Percentiles rank a stretch among this genome's conserved stretches.
phyloP scores from a whole-genome alignment of 1,284 basidiomycete genomes.

The Chalciporus sp. region DNA sequence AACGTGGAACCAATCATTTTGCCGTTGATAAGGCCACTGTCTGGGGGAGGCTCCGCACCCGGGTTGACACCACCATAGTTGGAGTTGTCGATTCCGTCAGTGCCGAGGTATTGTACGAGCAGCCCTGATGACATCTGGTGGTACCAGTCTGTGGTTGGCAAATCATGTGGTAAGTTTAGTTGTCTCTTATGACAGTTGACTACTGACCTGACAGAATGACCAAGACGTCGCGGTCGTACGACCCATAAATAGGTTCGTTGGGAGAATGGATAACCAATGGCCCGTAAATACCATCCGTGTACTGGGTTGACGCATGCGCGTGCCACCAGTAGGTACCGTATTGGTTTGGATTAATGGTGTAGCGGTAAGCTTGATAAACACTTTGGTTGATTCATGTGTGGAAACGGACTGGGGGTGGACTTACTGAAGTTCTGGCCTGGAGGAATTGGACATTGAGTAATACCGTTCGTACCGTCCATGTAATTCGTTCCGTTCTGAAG shows the following conservation, averaged over 20 bases:
- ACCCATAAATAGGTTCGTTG: conserved; percentile 30
- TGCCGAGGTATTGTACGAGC: conserved; percentile 32
- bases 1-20: conserved; percentile 25
- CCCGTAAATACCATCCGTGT: conserved; percentile 37
- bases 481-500: conserved; percentile 38
- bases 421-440: conserved; percentile 37
- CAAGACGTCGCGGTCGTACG: conserved; percentile 30
- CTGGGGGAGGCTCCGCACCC: conserved; percentile 36
- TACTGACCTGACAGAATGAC: conserved; percentile 32
- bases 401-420: background rate
- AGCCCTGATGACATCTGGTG: conserved; percentile 33
- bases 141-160: conserved; percentile 31
- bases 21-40: conserved; percentile 37
- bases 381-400: conserved; percentile 6
- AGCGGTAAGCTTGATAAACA: conserved; percentile 25
- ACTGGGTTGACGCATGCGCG: conserved; percentile 35
- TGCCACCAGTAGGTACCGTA: conserved; percentile 38
- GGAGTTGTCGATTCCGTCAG: conserved; percentile 27
- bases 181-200: background rate
- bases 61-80: conserved; percentile 33
- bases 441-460: conserved; percentile 37
- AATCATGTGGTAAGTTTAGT: background rate
- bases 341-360: conserved; percentile 34
- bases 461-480: conserved; percentile 36
- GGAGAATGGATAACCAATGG: conserved; percentile 37